A percentile compares a stretch with the other conserved stretches of the same genome.
Evolutionary conservation across 2,329 filamentous ascomycete species (phyloP).

Genomic region (Anthostomella pinea): DNA sequence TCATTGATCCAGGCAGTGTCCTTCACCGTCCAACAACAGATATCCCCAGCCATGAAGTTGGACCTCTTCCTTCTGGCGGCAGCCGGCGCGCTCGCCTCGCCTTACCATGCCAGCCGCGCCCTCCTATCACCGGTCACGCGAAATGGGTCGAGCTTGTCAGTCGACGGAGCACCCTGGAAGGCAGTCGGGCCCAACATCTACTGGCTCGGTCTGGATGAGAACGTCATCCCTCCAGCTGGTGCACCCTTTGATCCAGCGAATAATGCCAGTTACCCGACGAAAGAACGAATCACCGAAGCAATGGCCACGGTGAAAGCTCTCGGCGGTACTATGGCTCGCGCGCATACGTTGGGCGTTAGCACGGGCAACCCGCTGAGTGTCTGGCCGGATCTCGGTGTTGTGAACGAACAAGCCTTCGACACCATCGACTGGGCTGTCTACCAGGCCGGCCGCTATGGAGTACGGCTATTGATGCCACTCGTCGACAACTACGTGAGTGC

Average conservation of each 20-base stretch:
- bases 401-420: constrained; percentile 44
- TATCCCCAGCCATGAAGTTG: constrained; percentile 13
- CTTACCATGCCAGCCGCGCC: constrained; percentile 5
- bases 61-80: constrained; percentile 14
- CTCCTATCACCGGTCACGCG: constrained; percentile 33
- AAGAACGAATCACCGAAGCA: constrained; percentile 43
- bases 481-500: constrained; percentile 43
- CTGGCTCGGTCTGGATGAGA: constrained; percentile 50
- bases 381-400: constrained; percentile 36
- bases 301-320: constrained; percentile 44
- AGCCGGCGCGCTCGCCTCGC: constrained; percentile 10
- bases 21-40: no score
- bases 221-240: constrained; percentile 41
- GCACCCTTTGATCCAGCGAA: constrained; percentile 43
- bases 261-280: constrained; percentile 45
- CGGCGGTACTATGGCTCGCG: constrained; percentile 44
- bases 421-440: constrained; percentile 47
- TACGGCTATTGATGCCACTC: constrained; percentile 43
- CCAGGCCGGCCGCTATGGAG: constrained; percentile 42
- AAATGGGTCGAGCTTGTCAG: constrained; percentile 34
- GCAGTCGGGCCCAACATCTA: constrained; percentile 48
- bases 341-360: constrained; percentile 45
- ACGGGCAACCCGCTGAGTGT: constrained; percentile 47
- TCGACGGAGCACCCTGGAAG: constrained; percentile 40
- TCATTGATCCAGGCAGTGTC: no score